Evolutionary conservation across 306 rosid species (phyloP), one percentile per base, ranked within the genome.

Genomic region (Medicago ruthenica): DNA sequence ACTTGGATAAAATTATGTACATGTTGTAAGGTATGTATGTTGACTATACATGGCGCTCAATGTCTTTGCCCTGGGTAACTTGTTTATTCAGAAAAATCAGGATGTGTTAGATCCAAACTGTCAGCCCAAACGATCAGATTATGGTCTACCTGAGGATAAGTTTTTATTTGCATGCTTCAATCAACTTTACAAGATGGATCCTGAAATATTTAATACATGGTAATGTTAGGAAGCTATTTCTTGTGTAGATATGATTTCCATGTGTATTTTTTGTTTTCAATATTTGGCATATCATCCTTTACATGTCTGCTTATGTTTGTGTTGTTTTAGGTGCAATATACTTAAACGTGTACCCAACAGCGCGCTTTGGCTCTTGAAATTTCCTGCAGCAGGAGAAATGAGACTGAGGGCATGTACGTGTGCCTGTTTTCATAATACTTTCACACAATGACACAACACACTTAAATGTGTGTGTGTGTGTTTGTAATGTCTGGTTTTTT

Each of bases 101-200:
- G 98, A 95, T 83, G 99, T 88, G 54, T 76, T 96, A 65, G 96
- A 90, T 66, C 97, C 90, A 12, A 89, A 85, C 70, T 90, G 89
- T 81, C 86, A 75, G 77, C 98, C 88, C 80, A 96, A 86, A 77
- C 95, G 98, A 58, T 91, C 93, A 16, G 93, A 91, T 76, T 94
- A 91, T 81, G 93, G 93, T 41, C 92, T 94, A 34, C 98, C 98
- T 4, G 97, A 91, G 79, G 91, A 89, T 67, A 94, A 91, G 80
- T 94, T 94, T 78, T 84, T 94, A 76, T 94, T 94, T 82, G 99
- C 98, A 55, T 89, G 98, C 87, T 96, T 96, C 87, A 96, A 92
- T 79, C 99, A 96, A 82, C 83, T 96, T 54, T 96, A 96, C 90
- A 96, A 96, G 85, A 96, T 96, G 99, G 99, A 96, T 86, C 99